Conservation (phyloP, 75 land plant genomes). For the Picea sitchensis region DNA sequence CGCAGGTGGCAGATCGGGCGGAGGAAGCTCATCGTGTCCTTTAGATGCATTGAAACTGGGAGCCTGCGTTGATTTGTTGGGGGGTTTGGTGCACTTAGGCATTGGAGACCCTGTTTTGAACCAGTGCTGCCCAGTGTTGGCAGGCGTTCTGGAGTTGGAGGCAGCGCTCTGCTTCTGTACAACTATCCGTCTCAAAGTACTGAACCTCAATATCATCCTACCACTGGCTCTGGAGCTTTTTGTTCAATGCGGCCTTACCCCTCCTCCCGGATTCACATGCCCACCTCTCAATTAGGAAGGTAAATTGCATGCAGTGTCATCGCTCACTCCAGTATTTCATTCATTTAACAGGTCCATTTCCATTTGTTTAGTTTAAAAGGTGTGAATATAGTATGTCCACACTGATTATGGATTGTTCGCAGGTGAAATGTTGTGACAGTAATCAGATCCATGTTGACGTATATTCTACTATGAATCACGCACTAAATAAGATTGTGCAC, state of each 20-base stretch:
- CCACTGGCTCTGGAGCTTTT: slow-evolving; percentile 48
- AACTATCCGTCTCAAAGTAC: slow-evolving; percentile 47
- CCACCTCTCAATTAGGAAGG: slow-evolving; percentile 3
- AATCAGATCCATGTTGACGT: too few species aligned
- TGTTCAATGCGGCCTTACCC: slow-evolving; percentile 41
- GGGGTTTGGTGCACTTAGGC: slow-evolving; percentile 43
- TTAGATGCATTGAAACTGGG: too few species aligned
- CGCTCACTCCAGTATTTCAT: too few species aligned
- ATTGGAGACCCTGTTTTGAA: slow-evolving; percentile 35
- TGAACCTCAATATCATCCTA: slow-evolving; percentile 40
- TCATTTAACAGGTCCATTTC: too few species aligned
- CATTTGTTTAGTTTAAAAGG: too few species aligned
- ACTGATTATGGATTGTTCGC: too few species aligned
- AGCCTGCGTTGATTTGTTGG: slow-evolving; percentile 45
- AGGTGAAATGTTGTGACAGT: too few species aligned
- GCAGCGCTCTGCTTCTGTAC: slow-evolving; percentile 66
- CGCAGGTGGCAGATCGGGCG: too few species aligned
- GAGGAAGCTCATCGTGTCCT: slow-evolving; percentile 17
- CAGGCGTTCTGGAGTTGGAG: slow-evolving; percentile 38
- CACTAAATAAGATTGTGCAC: too few species aligned
- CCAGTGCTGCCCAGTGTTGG: slow-evolving; percentile 42
- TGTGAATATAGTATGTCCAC: too few species aligned
- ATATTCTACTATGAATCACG: too few species aligned
- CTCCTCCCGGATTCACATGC: slow-evolving; percentile 49
- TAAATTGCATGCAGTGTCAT: too few species aligned